Percentiles rank a stretch among this genome's conserved stretches.
Conservation (phyloP, 495 filamentous ascomycete species). For the Pseudevernia furfuracea region DNA sequence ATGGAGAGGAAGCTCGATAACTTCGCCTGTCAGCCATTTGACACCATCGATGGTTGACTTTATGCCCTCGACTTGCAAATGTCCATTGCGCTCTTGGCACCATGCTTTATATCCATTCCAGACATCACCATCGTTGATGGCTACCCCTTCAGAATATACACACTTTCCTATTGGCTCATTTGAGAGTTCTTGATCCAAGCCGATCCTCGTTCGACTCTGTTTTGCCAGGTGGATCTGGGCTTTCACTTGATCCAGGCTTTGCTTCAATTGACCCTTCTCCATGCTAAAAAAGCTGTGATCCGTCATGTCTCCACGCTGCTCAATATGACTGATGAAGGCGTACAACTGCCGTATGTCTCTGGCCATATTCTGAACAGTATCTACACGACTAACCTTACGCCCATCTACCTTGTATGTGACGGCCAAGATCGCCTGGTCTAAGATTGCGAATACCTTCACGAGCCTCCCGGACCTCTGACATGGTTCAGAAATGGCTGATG, state of each 20-base stretch:
- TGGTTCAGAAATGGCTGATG: constrained; percentile 15
- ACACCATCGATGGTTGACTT: constrained; percentile 19
- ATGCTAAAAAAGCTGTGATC: constrained; percentile 11
- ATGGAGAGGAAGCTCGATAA: constrained; percentile 25
- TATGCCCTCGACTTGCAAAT: constrained; percentile 27
- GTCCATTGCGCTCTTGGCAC: constrained; percentile 13
- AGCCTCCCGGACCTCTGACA: constrained; percentile 26
- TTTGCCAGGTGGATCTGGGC: constrained; percentile 23
- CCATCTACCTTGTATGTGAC: constrained; percentile 33
- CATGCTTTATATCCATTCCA: constrained; percentile 28
- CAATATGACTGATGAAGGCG: constrained; percentile 21
- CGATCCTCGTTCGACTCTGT: constrained; percentile 19
- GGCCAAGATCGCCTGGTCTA: constrained; percentile 26
- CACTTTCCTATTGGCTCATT: constrained; percentile 30
- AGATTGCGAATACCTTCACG: constrained; percentile 22
- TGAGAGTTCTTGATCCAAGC: constrained; percentile 20
- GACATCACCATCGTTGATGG: constrained; percentile 1
- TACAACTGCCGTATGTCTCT: constrained; percentile 25
- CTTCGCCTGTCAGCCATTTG: constrained; percentile 22
- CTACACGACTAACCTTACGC: constrained; percentile 29
- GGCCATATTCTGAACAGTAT: constrained; percentile 27
- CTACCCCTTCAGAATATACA: constrained; percentile 22
- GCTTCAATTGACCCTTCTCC: constrained; percentile 15
- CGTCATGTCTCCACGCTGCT: constrained; percentile 14
- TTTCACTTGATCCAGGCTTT: constrained; percentile 22